Conservation (phyloP, 2,329 filamentous ascomycete species). For the Cytospora leucostoma region DNA sequence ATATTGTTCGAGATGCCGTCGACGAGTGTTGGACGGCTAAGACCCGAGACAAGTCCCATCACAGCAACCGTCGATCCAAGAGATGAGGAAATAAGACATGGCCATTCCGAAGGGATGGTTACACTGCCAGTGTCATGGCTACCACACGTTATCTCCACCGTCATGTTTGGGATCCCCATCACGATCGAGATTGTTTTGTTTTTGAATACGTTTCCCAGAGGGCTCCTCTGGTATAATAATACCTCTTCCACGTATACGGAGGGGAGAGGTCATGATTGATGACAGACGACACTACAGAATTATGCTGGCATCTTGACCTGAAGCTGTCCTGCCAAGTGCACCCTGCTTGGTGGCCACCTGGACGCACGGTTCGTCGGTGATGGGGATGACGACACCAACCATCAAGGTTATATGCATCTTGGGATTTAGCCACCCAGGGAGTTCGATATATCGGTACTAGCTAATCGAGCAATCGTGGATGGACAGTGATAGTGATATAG, state of each 20-base stretch:
- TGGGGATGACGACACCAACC: neutral
- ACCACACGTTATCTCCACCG: neutral
- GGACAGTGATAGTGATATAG: neutral
- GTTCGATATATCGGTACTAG: neutral
- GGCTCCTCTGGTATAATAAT: neutral
- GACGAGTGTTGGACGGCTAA: slow-evolving; percentile 11
- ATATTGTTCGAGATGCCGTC: slow-evolving; percentile 47
- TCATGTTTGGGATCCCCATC: neutral
- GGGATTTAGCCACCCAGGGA: neutral
- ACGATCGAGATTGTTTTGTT: neutral
- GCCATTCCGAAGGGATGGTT: neutral
- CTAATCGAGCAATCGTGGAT: neutral
- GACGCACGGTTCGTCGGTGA: neutral
- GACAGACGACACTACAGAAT: neutral
- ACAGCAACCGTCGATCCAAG: neutral
- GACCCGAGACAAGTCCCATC: slow-evolving; percentile 3
- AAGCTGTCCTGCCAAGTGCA: neutral
- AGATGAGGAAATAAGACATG: neutral
- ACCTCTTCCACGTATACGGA: neutral
- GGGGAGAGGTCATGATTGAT: neutral
- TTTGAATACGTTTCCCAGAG: neutral
- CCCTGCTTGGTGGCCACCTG: neutral
- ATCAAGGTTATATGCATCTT: neutral
- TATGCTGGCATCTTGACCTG: neutral
- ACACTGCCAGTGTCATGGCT: neutral